Evolutionary conservation across 2,329 filamentous ascomycete species (phyloP).

Genomic region (Escovopsis sp.): DNA sequence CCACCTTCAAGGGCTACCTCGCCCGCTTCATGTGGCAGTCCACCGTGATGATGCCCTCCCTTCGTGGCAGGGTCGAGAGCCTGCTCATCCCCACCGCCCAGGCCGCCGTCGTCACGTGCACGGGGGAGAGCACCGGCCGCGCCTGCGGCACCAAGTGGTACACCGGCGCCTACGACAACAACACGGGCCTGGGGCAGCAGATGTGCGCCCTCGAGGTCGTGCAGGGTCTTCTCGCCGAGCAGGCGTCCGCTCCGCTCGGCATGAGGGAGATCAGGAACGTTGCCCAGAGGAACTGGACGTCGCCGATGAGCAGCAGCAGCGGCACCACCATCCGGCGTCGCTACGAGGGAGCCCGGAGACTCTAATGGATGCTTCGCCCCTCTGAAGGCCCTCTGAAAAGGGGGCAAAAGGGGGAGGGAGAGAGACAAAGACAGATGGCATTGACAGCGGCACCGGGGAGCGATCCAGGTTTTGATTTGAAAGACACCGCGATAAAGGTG

Average conservation of each 20-base stretch:
- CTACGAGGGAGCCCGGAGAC: too few relatives aligned
- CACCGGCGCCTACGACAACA: slow-evolving; percentile 37
- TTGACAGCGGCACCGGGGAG: too few relatives aligned
- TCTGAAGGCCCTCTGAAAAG: too few relatives aligned
- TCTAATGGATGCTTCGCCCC: background rate
- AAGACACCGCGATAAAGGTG: too few relatives aligned
- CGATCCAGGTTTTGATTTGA: too few relatives aligned
- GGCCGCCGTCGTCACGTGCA: slow-evolving; percentile 42
- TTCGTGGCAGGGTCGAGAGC: slow-evolving; percentile 29
- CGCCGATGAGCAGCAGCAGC: too few relatives aligned
- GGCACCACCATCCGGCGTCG: too few relatives aligned
- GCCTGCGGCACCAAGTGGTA: slow-evolving; percentile 52
- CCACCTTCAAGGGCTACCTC: slow-evolving; percentile 53
- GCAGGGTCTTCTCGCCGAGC: slow-evolving; percentile 38
- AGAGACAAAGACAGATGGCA: too few relatives aligned
- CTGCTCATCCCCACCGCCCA: slow-evolving; percentile 35
- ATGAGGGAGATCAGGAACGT: slow-evolving; percentile 32
- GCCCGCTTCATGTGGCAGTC: slow-evolving; percentile 48
- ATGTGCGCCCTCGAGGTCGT: slow-evolving; percentile 50
- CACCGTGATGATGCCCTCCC: slow-evolving; percentile 39
- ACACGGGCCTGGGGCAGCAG: slow-evolving; percentile 43
- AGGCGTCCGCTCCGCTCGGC: slow-evolving; percentile 29
- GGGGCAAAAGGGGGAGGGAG: too few relatives aligned
- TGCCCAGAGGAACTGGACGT: slow-evolving; percentile 12
- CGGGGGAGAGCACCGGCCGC: slow-evolving; percentile 34